phyloP scores from a whole-genome alignment of 306 rosid genomes.

The Trifolium repens region DNA sequence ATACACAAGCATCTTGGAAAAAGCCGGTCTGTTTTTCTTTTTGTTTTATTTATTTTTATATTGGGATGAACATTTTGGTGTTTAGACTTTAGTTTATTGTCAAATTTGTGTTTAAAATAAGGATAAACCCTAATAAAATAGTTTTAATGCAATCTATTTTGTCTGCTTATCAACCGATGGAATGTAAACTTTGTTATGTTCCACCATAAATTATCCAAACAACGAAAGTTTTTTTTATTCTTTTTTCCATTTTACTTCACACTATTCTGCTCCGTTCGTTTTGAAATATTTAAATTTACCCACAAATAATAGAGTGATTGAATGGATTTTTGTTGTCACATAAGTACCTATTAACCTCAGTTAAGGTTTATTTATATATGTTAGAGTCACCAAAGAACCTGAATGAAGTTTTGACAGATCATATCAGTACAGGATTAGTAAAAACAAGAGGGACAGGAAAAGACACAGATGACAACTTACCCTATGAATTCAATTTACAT shows the following conservation, averaged over 20 bases:
- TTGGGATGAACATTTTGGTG: not conserved
- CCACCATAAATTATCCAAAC: not conserved
- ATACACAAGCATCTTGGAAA: not conserved
- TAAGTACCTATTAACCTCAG: not conserved
- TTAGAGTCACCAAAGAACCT: not conserved
- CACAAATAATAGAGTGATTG: not conserved
- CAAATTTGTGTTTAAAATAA: not conserved
- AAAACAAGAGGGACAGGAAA: slow-evolving; percentile 10
- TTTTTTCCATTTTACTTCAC: not conserved
- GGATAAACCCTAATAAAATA: not conserved
- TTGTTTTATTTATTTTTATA: not conserved
- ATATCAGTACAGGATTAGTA: slow-evolving; percentile 9
- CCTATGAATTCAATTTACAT: not conserved
- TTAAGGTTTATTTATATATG: slow-evolving; percentile 15
- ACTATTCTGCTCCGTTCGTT: not conserved
- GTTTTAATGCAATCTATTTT: not conserved
- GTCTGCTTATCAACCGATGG: not conserved
- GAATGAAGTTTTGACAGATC: slow-evolving; percentile 13
- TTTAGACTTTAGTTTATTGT: not conserved
- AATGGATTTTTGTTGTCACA: not conserved
- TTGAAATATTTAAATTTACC: not conserved
- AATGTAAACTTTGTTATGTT: not conserved
- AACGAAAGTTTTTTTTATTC: not conserved
- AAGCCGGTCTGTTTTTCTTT: not conserved
- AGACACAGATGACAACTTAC: not conserved